Evolutionary conservation across 495 filamentous ascomycete genomes (phyloP), one percentile per base, ranked within the genome.

Genomic region (Talaromyces proteolyticus): DNA sequence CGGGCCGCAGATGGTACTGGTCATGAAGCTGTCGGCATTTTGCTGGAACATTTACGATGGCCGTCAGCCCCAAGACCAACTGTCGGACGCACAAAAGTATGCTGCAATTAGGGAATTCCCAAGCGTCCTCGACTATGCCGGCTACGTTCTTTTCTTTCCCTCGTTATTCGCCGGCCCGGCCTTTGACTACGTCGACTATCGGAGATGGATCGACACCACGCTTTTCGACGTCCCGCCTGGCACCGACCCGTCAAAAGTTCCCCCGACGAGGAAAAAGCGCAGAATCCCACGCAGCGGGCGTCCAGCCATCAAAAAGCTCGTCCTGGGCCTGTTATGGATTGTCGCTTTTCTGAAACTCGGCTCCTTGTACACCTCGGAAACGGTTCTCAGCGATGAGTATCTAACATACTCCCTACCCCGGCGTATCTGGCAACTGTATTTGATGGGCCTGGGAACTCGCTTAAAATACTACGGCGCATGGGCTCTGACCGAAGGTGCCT

Each of bases 31-130:
- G n/a, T 86, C 81, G 8, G 82, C 91, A 20, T 98, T 97, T 63
- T 95, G 90, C 72, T 98, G 93, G 93, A 96, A 96, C 61, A 84
- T 97, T 18, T 86, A 90, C 55, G 93, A 98, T 67, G 93, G 94
- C 22, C 79, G 80, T 46, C 69, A 92, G 25, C 84, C 89, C 10
- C 80, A 87, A 22, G 76, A 84, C 23, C 84, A 89, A 48, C 79
- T 98, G 20, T 86, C 87, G 3, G 91, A 92, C 52, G 78, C 86
- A 50, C 93, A 98, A 61, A 88, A 86, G 60, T 88, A 92, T 57
- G 81, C 88, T 42, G 85, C 86, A 20, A 77, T 98, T 29, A 70
- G 65, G 16, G 57, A 87, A 39, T 74, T 98, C 29, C 93, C 93
- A 0, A 62, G 66, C 22, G 55, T 91, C 3, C 66, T 95, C 41